phyloP scores from a whole-genome alignment of 495 filamentous ascomycete species.

The Xylaria nigripes region DNA sequence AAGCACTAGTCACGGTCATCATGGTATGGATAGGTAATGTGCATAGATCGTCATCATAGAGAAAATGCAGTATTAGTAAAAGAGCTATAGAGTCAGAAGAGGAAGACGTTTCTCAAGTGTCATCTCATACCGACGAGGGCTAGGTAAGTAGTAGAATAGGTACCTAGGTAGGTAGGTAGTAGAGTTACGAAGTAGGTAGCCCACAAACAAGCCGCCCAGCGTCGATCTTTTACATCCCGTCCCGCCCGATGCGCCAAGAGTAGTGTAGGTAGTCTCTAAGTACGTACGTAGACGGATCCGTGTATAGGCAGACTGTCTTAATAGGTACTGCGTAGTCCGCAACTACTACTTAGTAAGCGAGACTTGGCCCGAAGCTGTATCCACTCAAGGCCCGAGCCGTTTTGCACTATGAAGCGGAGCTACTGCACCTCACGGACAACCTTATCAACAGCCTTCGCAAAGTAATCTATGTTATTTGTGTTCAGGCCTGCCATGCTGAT shows the following conservation, averaged over 20 bases:
- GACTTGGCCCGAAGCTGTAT: conserved; percentile 3
- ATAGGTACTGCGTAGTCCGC: too few species aligned
- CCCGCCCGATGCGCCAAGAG: conserved; percentile 1
- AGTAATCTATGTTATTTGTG: conserved; percentile 82
- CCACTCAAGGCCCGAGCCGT: neutral
- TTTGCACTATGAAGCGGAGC: neutral
- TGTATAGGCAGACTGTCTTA: too few species aligned
- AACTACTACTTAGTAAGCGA: conserved; percentile 11
- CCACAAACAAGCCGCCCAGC: conserved; percentile 3
- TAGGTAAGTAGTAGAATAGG: neutral
- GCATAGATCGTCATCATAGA: neutral
- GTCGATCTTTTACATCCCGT: neutral
- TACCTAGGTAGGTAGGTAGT: neutral
- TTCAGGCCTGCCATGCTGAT: conserved; percentile 97
- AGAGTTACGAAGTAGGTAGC: neutral
- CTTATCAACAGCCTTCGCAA: conserved; percentile 80
- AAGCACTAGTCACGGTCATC: neutral
- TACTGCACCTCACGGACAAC: conserved; percentile 58
- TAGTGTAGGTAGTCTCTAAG: too few species aligned
- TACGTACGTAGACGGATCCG: too few species aligned
- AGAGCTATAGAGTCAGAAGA: neutral
- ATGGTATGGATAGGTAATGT: neutral
- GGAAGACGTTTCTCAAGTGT: neutral
- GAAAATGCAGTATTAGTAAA: neutral
- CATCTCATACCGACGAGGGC: neutral